phyloP scores from a whole-genome alignment of 164 flowering plant genomes.

The Stephania cephalantha region DNA sequence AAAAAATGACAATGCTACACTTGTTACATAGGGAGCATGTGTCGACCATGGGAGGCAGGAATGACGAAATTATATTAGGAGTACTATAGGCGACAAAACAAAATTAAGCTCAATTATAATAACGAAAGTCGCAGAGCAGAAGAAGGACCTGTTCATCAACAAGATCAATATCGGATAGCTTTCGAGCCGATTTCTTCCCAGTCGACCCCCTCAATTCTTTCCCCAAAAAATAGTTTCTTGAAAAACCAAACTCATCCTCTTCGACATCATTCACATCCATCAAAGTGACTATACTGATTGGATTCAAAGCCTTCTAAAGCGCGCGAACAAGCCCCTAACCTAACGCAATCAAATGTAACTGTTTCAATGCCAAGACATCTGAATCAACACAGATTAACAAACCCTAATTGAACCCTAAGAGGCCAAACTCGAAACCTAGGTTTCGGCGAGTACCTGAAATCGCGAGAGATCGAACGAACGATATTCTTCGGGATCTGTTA shows the following conservation, averaged over 20 bases:
- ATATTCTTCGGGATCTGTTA: too few species aligned
- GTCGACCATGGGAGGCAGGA: background rate
- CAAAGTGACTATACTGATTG: background rate
- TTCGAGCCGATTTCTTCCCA: constrained; percentile 62
- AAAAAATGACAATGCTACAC: background rate
- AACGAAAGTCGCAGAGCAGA: constrained; percentile 4
- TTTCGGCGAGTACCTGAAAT: too few species aligned
- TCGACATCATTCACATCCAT: constrained; percentile 51
- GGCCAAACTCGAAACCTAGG: too few species aligned
- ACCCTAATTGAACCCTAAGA: too few species aligned
- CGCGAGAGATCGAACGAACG: too few species aligned
- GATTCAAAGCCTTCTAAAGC: background rate
- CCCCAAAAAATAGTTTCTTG: constrained; percentile 73
- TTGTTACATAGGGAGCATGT: too few species aligned
- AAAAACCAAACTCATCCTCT: constrained; percentile 83
- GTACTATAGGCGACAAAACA: background rate
- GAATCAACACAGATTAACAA: too few species aligned
- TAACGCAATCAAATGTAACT: too few species aligned
- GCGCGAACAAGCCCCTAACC: too few species aligned
- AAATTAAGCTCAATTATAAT: background rate
- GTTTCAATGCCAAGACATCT: too few species aligned
- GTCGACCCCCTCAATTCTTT: constrained; percentile 63
- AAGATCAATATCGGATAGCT: constrained; percentile 65
- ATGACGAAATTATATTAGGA: background rate
- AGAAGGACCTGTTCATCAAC: constrained; percentile 75